Conservation (phyloP, 2,329 filamentous ascomycete species). For the Ophiostoma quercus region DNA sequence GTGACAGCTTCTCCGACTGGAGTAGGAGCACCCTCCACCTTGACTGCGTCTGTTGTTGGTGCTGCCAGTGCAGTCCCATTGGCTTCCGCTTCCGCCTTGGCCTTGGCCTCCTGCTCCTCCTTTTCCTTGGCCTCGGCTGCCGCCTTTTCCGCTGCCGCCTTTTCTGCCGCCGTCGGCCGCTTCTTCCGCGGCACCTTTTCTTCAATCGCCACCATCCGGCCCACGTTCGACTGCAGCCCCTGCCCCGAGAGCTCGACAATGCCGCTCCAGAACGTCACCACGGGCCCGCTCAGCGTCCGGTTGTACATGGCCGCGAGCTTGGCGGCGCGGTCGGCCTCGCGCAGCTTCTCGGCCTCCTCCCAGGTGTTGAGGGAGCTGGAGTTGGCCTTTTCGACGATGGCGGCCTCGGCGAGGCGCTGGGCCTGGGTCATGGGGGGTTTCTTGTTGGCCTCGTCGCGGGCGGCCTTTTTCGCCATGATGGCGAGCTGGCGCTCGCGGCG, state of each 20-base stretch:
- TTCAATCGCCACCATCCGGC: constrained; percentile 58
- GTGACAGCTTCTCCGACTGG: neutral
- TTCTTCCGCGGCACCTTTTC: constrained; percentile 53
- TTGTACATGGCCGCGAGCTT: constrained; percentile 85
- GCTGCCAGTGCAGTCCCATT: neutral
- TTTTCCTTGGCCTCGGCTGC: neutral
- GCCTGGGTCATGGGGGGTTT: constrained; percentile 81
- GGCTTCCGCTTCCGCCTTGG: neutral
- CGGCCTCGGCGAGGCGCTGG: constrained; percentile 76
- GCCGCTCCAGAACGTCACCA: constrained; percentile 93
- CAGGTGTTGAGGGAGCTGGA: constrained; percentile 85
- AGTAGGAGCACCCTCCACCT: neutral
- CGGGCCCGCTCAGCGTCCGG: constrained; percentile 78
- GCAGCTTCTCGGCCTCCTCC: constrained; percentile 87
- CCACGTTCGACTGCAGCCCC: constrained; percentile 63
- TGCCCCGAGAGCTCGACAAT: constrained; percentile 69
- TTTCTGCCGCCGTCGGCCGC: constrained; percentile 37
- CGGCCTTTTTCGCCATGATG: constrained; percentile 62
- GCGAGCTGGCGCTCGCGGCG: constrained; percentile 65
- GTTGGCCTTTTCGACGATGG: constrained; percentile 77
- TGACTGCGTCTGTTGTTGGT: neutral
- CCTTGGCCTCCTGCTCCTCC: neutral
- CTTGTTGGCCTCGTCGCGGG: constrained; percentile 66
- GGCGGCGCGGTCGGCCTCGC: constrained; percentile 74
- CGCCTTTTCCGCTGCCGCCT: constrained; percentile 21